Base-by-base conservation (phyloP, 2,329 filamentous ascomycete genomes). In the Verticillium klebahnii region DNA sequence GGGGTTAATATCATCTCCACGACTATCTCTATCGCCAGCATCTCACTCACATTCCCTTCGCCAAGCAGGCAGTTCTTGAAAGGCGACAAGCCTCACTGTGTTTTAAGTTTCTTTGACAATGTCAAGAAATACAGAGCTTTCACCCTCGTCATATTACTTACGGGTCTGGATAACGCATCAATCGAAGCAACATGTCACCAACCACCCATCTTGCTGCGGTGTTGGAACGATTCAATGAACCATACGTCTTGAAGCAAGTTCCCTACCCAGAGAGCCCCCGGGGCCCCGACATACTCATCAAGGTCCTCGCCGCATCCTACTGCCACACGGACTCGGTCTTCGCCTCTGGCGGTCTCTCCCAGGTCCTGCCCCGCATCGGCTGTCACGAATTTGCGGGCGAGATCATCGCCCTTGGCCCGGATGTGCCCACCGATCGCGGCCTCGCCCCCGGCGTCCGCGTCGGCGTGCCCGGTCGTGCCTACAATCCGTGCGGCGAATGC, bases 351-450 rank as follows among this genome's bases (percentile, higher is more conserved):
- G 62, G 67, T 54, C 70, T 72, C 66, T 63, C 62, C 15, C 69
- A 69, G n/a, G 61, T 67, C 36, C 75, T 80, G 58, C 79, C 79
- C 8, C 78, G 79, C 64, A 68, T 80, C 39, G 74, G 77, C 40
- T 76, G 74, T 60, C 78, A 81, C 66, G 79, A 81, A 60, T 80
- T 80, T 60, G 77, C 78, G 0, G 78, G 79, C 15, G 77, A 73
- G 7, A 68, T 81, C 23, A 66, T 80, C n/a, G 70, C 73, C n/a
- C 62, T 66, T 61, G 59, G 66, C 1, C 54, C 65, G 5, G 39
- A 64, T 19, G 60, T 63, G 8, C 32, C 56, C 4, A 64, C 66
- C 2, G 14, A 11, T 5, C 67, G 66, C 56, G 61, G 57, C 7
- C 57, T 68, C 23, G 34, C 36, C 19, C 6, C 15, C 57, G 70